Base-by-base conservation (phyloP, 306 rosid genomes). In the Heteromeles arbutifolia region DNA sequence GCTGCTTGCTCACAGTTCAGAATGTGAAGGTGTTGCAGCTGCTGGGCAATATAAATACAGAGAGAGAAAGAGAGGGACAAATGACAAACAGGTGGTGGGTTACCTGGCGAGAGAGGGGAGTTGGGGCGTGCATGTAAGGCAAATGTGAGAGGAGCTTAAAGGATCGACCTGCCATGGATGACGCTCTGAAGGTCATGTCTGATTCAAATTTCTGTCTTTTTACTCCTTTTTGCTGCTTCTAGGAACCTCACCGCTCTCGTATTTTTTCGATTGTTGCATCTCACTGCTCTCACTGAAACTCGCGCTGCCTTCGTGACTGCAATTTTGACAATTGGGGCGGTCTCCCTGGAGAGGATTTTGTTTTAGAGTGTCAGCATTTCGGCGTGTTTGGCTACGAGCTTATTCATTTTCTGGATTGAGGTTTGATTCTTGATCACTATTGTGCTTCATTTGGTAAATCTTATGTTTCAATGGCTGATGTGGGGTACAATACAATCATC, bases 21-120 rank as follows among this genome's bases (percentile, higher is more conserved):
- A 63, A n/a, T 64, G 14, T 25, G 64, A 50, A 76, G 15, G 25
- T 17, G 24, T 4, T 18, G 24, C 25, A 39, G 22, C 58, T 43
- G 58, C 43, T 9, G 11, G 22, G 18, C 67, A 21, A 74, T 19
- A 74, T 62, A 74, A 74, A 70, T 39, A 73, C 39, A 58, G 2
- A 73, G 5, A 6, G 21, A 17, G 41, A 25, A 26, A 74, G 77
- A 17, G 39, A 17, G 39, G 0, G 39, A 26, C 44, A 64, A 11
- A 41, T 67, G 10, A 67, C 21, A 67, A 22, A 37, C 53, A 6
- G 37, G 43, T 18, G 17, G 44, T 37, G 77, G 74, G 26, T 61
- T 82, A 81, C 97, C 91, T 90, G 91, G 73, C 88, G 89, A 71
- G 77, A 24, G 76, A 81, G 37, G 63, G 73, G 76, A 66, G 57